Evolutionary conservation across 306 rosid species (phyloP), one percentile per base, ranked within the genome.

Genomic region (Crataegus laevigata): DNA sequence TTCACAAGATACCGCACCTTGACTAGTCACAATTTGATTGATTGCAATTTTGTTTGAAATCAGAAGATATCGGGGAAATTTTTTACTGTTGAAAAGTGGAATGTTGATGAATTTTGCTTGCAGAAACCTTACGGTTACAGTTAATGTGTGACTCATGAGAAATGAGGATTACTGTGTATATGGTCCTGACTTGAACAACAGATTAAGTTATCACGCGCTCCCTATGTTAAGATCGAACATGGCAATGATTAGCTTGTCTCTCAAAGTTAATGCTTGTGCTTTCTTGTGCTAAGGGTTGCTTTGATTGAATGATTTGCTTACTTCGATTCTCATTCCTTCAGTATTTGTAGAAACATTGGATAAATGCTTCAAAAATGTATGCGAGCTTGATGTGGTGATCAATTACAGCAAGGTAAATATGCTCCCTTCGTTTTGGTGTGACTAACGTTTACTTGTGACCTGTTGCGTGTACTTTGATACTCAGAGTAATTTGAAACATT

Each of bases 311-410:
- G 3, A 67, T 79, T 73, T 73, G 30, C 84, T 87, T 64, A 76
- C 82, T 72, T 50, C 30, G 29, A 34, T 38, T 79, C 75, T 84
- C 28, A 68, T 84, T 77, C 60, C 64, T 79, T 75, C 98, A 96
- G 99, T 96, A 75, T 88, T 96, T 71, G 99, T 96, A 77, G 99
- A 96, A 88, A 90, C 97, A 21, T 63, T 94, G 91, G 98, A 92
- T 88, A 96, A 91, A 81, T 96, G 97, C 93, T 90, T 92, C 93
- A 89, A 80, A 87, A 96, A 96, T 79, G 97, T 96, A 32, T 92
- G 99, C 25, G 98, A 96, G 92, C 91, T 92, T 66, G 99, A 96
- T 51, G 75, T 96, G 6, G 99, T 96, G 79, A 88, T 81, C 91
- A 92, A 96, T 84, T 96, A 92, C 81, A 88, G 90, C 88, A 96